A percentile compares a stretch with the other conserved stretches of the same genome.
phyloP scores from a whole-genome alignment of 768 basidiomycete genomes.

The Calocera viscosa region DNA sequence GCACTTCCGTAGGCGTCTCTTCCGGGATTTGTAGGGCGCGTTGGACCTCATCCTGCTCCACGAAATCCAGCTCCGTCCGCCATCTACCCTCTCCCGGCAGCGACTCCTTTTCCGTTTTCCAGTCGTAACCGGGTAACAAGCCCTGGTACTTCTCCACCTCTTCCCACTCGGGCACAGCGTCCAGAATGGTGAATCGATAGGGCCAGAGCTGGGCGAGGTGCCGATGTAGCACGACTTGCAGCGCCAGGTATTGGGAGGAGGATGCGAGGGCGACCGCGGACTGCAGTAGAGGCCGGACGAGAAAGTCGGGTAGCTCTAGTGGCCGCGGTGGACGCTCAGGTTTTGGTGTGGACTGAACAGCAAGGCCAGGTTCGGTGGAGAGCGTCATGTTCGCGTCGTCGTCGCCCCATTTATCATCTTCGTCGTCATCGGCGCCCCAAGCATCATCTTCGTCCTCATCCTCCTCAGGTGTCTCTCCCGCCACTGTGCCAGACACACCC shows the following conservation, averaged over 20 bases:
- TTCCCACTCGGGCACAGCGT: slow-evolving; percentile 60
- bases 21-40: neutral
- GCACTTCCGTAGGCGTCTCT: slow-evolving; percentile 8
- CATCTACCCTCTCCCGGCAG: slow-evolving; percentile 9
- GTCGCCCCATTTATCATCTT: slow-evolving; percentile 21
- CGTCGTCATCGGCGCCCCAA: slow-evolving; percentile 54
- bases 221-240: slow-evolving; percentile 44
- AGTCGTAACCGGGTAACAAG: slow-evolving; percentile 53
- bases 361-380: slow-evolving; percentile 10
- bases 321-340: slow-evolving; percentile 27
- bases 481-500: slow-evolving; percentile 5
- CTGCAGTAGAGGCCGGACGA: slow-evolving; percentile 43
- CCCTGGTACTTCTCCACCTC: slow-evolving; percentile 49
- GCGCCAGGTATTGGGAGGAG: slow-evolving; percentile 42
- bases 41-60: slow-evolving; percentile 9
- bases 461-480: slow-evolving; percentile 26
- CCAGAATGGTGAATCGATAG: slow-evolving; percentile 54
- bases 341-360: no score
- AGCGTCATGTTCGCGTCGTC: slow-evolving; percentile 14
- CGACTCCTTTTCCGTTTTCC: slow-evolving; percentile 34
- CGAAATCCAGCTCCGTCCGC: slow-evolving; percentile 13
- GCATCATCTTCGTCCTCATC: slow-evolving; percentile 32
- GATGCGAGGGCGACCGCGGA: slow-evolving; percentile 58
- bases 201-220: slow-evolving; percentile 60
- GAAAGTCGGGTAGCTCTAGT: slow-evolving; percentile 51